These are phyloP conservation scores for Aspergillaceae sp. DNA, from an alignment of 2,329 filamentous ascomycete species.

Conservation along the genomic window DNA sequence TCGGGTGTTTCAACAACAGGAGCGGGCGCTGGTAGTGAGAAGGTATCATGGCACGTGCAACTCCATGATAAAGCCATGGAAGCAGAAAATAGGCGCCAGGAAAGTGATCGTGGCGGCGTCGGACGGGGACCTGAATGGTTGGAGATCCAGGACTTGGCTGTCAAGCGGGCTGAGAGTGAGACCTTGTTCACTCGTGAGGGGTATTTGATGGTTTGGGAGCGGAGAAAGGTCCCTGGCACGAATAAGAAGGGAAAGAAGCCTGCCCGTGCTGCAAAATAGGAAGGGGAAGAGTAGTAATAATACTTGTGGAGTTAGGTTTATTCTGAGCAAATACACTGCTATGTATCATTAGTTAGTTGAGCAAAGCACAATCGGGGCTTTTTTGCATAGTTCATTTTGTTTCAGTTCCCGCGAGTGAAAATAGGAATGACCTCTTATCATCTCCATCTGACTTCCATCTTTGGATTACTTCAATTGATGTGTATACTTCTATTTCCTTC, in stretches of 20 bases:
- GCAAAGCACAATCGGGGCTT: too few relatives aligned
- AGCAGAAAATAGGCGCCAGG: constrained; percentile 27
- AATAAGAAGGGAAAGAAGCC: constrained; percentile 33
- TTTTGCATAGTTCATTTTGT: too few relatives aligned
- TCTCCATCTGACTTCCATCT: too few relatives aligned
- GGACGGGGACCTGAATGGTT: constrained; percentile 68
- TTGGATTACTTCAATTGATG: too few relatives aligned
- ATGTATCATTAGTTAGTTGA: too few relatives aligned
- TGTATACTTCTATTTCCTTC: too few relatives aligned
- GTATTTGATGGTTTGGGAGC: constrained; percentile 95
- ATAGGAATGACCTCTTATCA: too few relatives aligned
- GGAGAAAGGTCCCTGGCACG: constrained; percentile 47
- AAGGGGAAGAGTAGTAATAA: not conserved
- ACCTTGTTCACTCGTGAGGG: constrained; percentile 86
- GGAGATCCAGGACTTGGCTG: constrained; percentile 86
- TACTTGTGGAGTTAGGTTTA: too few relatives aligned
- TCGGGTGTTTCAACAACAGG: constrained; percentile 39
- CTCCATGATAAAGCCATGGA: constrained; percentile 63
- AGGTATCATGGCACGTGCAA: constrained; percentile 93
- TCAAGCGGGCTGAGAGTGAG: constrained; percentile 81
- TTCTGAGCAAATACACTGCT: too few relatives aligned
- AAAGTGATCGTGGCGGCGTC: constrained; percentile 17
- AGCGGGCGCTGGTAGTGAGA: constrained; percentile 82
- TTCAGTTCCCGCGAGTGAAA: not conserved
- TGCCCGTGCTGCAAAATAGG: constrained; percentile 6